Evolutionary conservation across 2,329 filamentous ascomycete species (phyloP).

Genomic region (Fusarium siculi): DNA sequence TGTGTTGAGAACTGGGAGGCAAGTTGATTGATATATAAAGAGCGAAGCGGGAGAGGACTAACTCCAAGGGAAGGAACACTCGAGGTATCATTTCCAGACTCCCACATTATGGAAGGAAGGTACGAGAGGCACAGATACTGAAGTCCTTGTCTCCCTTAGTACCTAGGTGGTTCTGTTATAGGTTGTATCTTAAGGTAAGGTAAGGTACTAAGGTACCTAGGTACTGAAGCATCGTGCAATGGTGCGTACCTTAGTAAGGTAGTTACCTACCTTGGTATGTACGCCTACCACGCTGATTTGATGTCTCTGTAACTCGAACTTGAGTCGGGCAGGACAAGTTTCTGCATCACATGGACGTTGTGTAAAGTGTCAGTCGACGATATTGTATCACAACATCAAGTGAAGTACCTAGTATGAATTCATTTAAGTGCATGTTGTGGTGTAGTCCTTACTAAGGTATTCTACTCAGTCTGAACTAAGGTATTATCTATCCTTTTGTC

Average conservation of each 20-base stretch:
- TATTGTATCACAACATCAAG: neutral
- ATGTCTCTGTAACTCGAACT: neutral
- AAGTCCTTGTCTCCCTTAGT: neutral
- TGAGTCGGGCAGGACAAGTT: neutral
- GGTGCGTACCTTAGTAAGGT: neutral
- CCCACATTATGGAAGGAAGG: neutral
- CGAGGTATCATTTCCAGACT: neutral
- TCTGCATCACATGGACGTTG: slow-evolving; percentile 2
- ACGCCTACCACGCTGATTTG: neutral
- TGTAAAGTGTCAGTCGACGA: neutral
- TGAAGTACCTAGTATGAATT: neutral
- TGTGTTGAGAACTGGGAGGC: neutral
- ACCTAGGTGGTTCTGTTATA: neutral
- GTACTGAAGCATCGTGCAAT: neutral
- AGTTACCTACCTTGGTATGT: neutral
- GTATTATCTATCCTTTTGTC: neutral
- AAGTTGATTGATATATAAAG: neutral
- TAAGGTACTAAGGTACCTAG: no score
- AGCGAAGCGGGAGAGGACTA: neutral
- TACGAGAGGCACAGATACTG: neutral
- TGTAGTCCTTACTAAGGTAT: neutral
- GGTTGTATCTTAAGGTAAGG: neutral
- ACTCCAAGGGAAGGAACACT: neutral
- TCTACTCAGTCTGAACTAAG: neutral
- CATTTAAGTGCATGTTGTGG: neutral